Conservation (phyloP, 1,284 basidiomycete species). For the Puccinia hordei region DNA sequence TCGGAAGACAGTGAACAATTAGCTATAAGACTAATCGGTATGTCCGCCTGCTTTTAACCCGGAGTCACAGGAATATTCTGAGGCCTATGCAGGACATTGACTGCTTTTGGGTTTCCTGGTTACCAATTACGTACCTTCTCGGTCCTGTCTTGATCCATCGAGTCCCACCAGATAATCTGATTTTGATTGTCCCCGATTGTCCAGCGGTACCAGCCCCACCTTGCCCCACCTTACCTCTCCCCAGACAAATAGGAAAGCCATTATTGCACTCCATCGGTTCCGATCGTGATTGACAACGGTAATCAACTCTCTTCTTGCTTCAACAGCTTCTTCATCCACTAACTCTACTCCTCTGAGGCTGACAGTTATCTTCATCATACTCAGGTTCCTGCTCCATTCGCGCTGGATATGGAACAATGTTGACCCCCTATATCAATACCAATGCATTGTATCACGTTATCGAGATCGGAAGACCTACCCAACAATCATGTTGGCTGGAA, state of each 20-base stretch:
- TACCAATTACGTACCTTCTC: not conserved
- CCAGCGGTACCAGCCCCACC: not conserved
- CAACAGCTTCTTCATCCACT: not conserved
- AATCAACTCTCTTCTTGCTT: slow-evolving; percentile 48
- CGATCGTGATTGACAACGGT: slow-evolving; percentile 90
- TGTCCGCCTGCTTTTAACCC: no score
- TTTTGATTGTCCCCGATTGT: slow-evolving; percentile 23
- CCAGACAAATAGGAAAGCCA: slow-evolving; percentile 29
- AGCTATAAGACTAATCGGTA: no score
- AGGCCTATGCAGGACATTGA: no score
- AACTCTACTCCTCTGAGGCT: not conserved
- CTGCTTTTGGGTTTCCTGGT: no score
- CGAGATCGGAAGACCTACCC: no score
- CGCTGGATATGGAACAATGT: slow-evolving; percentile 72
- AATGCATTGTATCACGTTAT: no score
- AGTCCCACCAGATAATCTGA: not conserved
- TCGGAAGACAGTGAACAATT: no score
- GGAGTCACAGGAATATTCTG: no score
- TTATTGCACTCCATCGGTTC: slow-evolving; percentile 55
- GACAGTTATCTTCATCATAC: not conserved
- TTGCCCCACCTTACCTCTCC: slow-evolving; percentile 32
- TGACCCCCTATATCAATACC: slow-evolving; percentile 64
- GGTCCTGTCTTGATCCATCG: not conserved
- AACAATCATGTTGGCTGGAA: no score
- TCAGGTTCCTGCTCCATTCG: slow-evolving; percentile 74